Evolutionary conservation across 441 rosid species (phyloP).

Genomic region (Adansonia grandidieri): DNA sequence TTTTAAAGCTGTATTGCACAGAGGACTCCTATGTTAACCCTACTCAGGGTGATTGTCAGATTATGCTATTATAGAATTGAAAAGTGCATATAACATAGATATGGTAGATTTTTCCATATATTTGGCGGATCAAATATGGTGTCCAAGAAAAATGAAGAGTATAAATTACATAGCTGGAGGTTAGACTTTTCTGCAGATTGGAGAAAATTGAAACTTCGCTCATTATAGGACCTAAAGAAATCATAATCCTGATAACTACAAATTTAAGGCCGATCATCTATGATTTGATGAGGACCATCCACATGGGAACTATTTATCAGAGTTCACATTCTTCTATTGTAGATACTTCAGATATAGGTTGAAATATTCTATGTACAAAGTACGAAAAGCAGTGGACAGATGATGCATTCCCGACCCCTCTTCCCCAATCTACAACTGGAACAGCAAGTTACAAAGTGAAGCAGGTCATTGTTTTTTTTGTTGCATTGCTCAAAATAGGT

Average conservation of each 20-base stretch:
- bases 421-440: neutral
- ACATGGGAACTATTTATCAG: neutral
- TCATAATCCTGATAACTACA: neutral
- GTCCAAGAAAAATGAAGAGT: no score
- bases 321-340: neutral
- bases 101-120: no score
- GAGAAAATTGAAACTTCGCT: neutral
- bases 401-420: neutral
- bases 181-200: neutral
- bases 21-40: neutral
- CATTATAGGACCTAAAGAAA: neutral
- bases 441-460: slow-evolving; percentile 5
- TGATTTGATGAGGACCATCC: neutral
- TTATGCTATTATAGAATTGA: no score
- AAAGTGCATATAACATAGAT: no score
- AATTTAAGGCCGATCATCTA: neutral
- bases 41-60: no score
- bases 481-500: slow-evolving; percentile 19
- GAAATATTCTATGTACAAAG: neutral
- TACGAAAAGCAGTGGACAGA: neutral
- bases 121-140: no score
- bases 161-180: no score
- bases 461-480: slow-evolving; percentile 14
- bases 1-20: neutral
- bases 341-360: neutral